Conservation (phyloP, 768 basidiomycete species). For the Termitomyces sp. region DNA sequence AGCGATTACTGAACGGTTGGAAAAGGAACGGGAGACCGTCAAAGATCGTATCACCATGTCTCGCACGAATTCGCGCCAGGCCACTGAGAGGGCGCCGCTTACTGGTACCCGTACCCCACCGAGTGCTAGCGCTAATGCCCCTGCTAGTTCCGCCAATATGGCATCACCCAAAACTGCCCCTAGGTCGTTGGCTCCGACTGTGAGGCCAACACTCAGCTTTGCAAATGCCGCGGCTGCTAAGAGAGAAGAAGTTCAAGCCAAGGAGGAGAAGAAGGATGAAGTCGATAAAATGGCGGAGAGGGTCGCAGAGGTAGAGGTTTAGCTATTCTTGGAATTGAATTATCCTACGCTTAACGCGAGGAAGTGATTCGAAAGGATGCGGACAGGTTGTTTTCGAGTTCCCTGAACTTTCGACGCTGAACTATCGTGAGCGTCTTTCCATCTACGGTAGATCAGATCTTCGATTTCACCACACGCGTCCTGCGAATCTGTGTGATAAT, state of each 20-base stretch:
- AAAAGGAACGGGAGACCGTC: conserved; percentile 56
- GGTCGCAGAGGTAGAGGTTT: conserved; percentile 13
- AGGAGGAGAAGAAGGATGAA: conserved; percentile 12
- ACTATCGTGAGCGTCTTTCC: not conserved
- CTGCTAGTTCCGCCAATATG: conserved; percentile 10
- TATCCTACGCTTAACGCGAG: conserved; percentile 2
- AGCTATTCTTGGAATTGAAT: conserved; percentile 2
- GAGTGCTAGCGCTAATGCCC: conserved; percentile 13
- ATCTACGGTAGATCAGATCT: not conserved
- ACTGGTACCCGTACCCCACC: conserved; percentile 28
- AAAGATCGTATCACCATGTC: conserved; percentile 50
- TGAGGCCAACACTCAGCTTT: conserved; percentile 76
- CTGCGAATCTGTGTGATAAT: not conserved
- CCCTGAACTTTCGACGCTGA: not conserved
- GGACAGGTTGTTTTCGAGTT: not conserved
- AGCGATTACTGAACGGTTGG: conserved; percentile 64
- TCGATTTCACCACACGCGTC: not conserved
- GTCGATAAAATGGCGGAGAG: conserved; percentile 17
- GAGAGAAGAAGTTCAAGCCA: conserved; percentile 30
- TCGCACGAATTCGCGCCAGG: conserved; percentile 43
- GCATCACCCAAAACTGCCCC: conserved; percentile 23
- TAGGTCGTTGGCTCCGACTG: conserved; percentile 36
- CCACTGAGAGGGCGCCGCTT: conserved; percentile 37
- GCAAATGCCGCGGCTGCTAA: conserved; percentile 76
- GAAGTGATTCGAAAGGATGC: not conserved